These are phyloP conservation scores for Suhomyces sp. DNA, from an alignment of 805 yeast species.

Conservation along the genomic window DNA sequence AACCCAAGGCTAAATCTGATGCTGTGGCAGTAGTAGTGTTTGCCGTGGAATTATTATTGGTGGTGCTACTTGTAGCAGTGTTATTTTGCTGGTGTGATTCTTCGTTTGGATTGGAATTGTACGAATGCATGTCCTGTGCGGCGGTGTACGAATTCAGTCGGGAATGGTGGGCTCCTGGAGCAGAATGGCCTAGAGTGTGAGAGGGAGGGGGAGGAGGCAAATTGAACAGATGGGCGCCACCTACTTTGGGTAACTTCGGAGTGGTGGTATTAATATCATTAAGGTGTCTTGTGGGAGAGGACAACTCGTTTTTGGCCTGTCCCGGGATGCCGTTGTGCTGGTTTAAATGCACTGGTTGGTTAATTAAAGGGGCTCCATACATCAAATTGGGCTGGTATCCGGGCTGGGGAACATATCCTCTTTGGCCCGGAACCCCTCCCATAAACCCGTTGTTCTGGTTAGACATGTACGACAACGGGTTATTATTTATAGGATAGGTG, in stretches of 20 bases:
- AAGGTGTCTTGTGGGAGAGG: constrained; percentile 32
- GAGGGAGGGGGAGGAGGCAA: constrained; percentile 28
- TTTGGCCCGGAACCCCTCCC: constrained; percentile 3
- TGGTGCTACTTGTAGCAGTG: constrained; percentile 8
- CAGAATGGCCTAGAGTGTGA: constrained; percentile 12
- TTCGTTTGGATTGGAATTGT: constrained; percentile 9
- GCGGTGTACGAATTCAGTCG: constrained; percentile 25
- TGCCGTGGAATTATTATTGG: not conserved
- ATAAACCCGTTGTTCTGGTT: constrained; percentile 8
- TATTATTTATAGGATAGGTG: constrained; percentile 16
- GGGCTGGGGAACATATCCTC: constrained; percentile 9
- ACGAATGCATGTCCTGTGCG: no score
- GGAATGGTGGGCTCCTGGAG: constrained; percentile 24
- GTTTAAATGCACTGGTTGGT: constrained; percentile 10
- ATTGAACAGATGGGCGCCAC: constrained; percentile 23
- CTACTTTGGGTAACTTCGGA: constrained; percentile 32
- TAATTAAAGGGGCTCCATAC: constrained; percentile 21
- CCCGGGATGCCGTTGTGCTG: constrained; percentile 1
- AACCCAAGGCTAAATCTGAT: constrained; percentile 35
- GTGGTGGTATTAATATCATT: constrained; percentile 20
- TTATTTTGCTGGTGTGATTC: constrained; percentile 1
- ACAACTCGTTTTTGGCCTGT: constrained; percentile 34
- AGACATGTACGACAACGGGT: constrained; percentile 19
- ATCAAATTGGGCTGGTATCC: constrained; percentile 17
- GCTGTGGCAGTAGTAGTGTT: constrained; percentile 26